A percentile compares a stretch with the other conserved stretches of the same genome.
phyloP scores from a whole-genome alignment of 2,329 filamentous ascomycete genomes.

The Thielaviopsis punctulata region DNA sequence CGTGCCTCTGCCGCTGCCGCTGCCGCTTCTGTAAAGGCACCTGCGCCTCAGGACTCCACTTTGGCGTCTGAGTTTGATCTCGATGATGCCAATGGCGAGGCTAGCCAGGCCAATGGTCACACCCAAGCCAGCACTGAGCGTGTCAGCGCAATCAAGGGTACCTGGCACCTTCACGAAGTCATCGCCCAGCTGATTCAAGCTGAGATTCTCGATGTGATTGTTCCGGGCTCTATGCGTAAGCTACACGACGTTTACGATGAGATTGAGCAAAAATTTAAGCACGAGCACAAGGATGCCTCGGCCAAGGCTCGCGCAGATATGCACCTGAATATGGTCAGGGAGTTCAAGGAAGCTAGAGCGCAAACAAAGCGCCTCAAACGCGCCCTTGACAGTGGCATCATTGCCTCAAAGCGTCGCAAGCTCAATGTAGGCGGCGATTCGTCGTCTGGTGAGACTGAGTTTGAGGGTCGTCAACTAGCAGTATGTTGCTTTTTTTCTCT shows the following conservation, averaged over 20 bases:
- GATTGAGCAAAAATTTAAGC: slow-evolving; percentile 45
- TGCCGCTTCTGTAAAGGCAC: slow-evolving; percentile 14
- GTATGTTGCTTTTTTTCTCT: slow-evolving; percentile 23
- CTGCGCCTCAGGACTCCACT: slow-evolving; percentile 4
- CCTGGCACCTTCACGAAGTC: slow-evolving; percentile 31
- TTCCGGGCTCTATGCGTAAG: slow-evolving; percentile 37
- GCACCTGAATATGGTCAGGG: slow-evolving; percentile 35
- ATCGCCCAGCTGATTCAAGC: slow-evolving; percentile 40
- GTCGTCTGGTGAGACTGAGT: slow-evolving; percentile 19
- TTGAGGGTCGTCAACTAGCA: slow-evolving; percentile 32
- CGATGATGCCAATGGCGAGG: slow-evolving; percentile 15
- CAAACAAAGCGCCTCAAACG: slow-evolving; percentile 34
- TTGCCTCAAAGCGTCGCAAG: slow-evolving; percentile 34
- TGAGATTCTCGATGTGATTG: slow-evolving; percentile 51
- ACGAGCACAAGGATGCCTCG: slow-evolving; percentile 25
- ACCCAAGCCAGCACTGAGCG: slow-evolving; percentile 20
- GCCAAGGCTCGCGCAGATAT: slow-evolving; percentile 50
- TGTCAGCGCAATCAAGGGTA: slow-evolving; percentile 24
- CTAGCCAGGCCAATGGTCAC: slow-evolving; percentile 20
- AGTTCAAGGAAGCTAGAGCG: slow-evolving; percentile 35
- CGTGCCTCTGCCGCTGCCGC: slow-evolving; percentile 15
- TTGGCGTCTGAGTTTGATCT: slow-evolving; percentile 14
- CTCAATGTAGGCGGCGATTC: slow-evolving; percentile 29
- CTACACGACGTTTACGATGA: slow-evolving; percentile 42
- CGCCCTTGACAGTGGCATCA: slow-evolving; percentile 28